Evolutionary conservation across 2,329 filamentous ascomycete genomes (phyloP), one percentile per base, ranked within the genome.

Genomic region (Hymenoscyphus occultus): DNA sequence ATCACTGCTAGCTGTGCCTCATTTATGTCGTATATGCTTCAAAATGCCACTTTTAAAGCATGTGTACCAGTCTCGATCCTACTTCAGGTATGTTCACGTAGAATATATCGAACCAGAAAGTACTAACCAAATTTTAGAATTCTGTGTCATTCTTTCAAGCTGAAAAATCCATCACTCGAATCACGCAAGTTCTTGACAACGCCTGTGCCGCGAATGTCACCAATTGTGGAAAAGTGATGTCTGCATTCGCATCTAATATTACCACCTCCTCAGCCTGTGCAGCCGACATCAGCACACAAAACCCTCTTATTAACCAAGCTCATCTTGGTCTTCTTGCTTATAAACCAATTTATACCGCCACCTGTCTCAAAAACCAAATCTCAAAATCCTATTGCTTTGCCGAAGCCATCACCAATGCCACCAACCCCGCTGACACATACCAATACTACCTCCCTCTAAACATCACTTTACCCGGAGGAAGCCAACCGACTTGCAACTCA

Each of bases 401-500:
- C 70, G 89, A 91, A 71, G 92, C 94, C 60, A 87, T 93, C 66
- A 92, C 90, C 59, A 96, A 97, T 77, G 76, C 80, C 5, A 84
- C 86, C 28, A 89, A 85, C 9, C 82, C 90, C 0, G 85, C 87
- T 39, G 90, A 95, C 75, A 84, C 86, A 40, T 94, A 93, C 74
- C 83, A 95, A 42, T 99, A 97, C 79, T 94, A 90, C 73, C 81
- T 98, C 2, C 91, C 93, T 0, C 83, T 96, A 63, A 95, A 95
- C 65, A 83, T 88, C 51, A 77, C 82, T 0, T 79, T 97, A 13
- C 91, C 91, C 0, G 82, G 80, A 14, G 84, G 84, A 28, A 85
- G 88, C 32, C 81, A 82, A n/a, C 91, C 93, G 0, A 86, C 84
- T 0, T 99, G 95, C 80, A 88, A 85, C 71, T 79, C 80, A 51